phyloP scores from a whole-genome alignment of 1,284 basidiomycete genomes.

The Trichosporon faecale region DNA sequence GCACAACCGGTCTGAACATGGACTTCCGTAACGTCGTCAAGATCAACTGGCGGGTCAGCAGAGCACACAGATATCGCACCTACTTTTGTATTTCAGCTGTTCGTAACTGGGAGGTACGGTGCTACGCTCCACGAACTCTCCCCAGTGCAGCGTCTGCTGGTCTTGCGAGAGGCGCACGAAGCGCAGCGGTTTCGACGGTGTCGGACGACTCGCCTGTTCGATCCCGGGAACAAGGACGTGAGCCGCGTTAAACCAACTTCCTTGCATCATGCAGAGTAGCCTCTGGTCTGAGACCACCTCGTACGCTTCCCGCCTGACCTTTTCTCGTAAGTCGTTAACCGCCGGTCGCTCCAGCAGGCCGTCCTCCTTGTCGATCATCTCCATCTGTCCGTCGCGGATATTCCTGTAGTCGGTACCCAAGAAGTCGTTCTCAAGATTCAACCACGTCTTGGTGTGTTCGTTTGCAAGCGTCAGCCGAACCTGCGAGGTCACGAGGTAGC shows the following conservation, averaged over 20 bases:
- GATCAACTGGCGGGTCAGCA: conserved; percentile 58
- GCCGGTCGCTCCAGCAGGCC: conserved; percentile 80
- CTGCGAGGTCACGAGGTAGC: conserved; percentile 81
- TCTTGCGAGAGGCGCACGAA: conserved; percentile 44
- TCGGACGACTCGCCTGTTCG: conserved; percentile 28
- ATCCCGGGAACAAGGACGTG: conserved; percentile 33
- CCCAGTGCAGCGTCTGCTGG: conserved; percentile 42
- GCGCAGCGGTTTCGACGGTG: conserved; percentile 35
- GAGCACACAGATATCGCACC: conserved; percentile 27
- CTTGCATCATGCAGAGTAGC: conserved; percentile 49
- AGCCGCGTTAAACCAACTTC: conserved; percentile 48
- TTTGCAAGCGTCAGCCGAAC: conserved; percentile 71
- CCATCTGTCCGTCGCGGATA: conserved; percentile 88
- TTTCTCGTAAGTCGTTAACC: conserved; percentile 79
- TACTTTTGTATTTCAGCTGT: conserved; percentile 60
- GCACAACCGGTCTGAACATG: conserved; percentile 68
- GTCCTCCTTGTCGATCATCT: conserved; percentile 86
- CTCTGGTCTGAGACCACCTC: conserved; percentile 90
- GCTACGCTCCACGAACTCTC: conserved; percentile 33
- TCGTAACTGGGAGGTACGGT: conserved; percentile 32
- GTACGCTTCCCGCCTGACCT: conserved; percentile 84
- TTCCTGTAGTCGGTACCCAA: conserved; percentile 78
- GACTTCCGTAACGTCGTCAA: conserved; percentile 72
- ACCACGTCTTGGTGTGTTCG: conserved; percentile 76
- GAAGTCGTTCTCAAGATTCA: conserved; percentile 81